phyloP scores from a whole-genome alignment of 2,329 filamentous ascomycete genomes.

The Botrytis paeoniae region DNA sequence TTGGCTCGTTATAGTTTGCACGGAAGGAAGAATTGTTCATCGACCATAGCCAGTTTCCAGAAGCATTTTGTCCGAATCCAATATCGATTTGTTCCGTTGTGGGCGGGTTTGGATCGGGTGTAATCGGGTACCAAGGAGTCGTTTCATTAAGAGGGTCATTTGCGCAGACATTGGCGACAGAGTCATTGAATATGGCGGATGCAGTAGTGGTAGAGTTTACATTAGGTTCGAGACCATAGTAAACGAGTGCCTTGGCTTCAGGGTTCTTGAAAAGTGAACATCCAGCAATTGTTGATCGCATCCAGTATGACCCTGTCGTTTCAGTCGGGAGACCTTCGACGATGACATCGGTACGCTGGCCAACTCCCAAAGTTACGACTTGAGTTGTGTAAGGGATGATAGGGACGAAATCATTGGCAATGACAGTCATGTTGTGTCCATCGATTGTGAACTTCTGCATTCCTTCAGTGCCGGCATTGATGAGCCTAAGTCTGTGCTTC shows the following conservation, averaged over 20 bases:
- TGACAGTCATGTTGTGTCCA: slow-evolving; percentile 53
- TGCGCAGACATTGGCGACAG: slow-evolving; percentile 21
- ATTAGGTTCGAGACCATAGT: slow-evolving; percentile 50
- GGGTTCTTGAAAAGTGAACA: slow-evolving; percentile 49
- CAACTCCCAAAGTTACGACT: slow-evolving; percentile 35
- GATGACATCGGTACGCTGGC: slow-evolving; percentile 45
- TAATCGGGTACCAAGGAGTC: slow-evolving; percentile 28
- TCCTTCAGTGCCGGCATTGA: slow-evolving; percentile 45
- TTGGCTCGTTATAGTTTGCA: slow-evolving; percentile 51
- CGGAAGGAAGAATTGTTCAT: slow-evolving; percentile 51
- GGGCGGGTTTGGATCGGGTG: slow-evolving; percentile 25
- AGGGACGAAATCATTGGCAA: slow-evolving; percentile 63
- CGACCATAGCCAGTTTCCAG: slow-evolving; percentile 48
- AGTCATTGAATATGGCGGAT: slow-evolving; percentile 24
- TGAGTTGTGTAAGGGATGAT: slow-evolving; percentile 59
- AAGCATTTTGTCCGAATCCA: slow-evolving; percentile 47
- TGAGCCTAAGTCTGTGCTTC: slow-evolving; percentile 46
- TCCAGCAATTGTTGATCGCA: slow-evolving; percentile 47
- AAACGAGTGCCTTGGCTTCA: slow-evolving; percentile 57
- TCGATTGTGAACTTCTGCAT: slow-evolving; percentile 48
- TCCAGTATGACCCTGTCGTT: slow-evolving; percentile 47
- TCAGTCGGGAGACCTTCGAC: slow-evolving; percentile 44
- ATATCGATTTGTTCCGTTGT: slow-evolving; percentile 38
- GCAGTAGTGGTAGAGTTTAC: slow-evolving; percentile 23
- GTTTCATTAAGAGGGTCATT: slow-evolving; percentile 29